Evolutionary conservation across 352 stramenopile species (phyloP).

Genomic region (Pythium scleroteichum): DNA sequence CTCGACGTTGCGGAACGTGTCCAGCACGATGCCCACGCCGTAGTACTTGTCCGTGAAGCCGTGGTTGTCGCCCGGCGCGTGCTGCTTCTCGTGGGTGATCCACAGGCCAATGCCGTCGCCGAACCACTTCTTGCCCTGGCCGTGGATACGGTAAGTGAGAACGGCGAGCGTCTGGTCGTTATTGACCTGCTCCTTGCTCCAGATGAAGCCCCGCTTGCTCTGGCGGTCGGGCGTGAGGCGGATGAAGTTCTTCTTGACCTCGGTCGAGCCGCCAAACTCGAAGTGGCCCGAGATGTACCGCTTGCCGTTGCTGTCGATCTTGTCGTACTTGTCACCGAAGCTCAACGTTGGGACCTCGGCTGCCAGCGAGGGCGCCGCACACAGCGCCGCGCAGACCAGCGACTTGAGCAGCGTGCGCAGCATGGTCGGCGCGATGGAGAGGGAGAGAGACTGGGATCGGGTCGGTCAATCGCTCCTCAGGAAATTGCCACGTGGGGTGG

Average conservation of each 20-base stretch:
- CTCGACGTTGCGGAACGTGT: slow-evolving; percentile 83
- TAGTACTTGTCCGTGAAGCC: slow-evolving; percentile 73
- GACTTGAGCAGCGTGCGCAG: slow-evolving; percentile 19
- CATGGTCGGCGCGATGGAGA: not conserved
- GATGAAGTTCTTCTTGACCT: slow-evolving; percentile 85
- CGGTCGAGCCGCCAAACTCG: slow-evolving; percentile 52
- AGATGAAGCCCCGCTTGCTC: slow-evolving; percentile 79
- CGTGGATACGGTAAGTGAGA: slow-evolving; percentile 78
- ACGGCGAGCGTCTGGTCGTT: slow-evolving; percentile 56
- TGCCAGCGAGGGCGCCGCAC: slow-evolving; percentile 22
- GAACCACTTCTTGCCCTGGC: slow-evolving; percentile 78
- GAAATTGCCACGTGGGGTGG: slow-evolving; percentile 30
- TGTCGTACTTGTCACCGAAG: slow-evolving; percentile 70
- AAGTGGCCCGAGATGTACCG: slow-evolving; percentile 65
- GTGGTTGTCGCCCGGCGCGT: slow-evolving; percentile 70
- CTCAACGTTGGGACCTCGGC: slow-evolving; percentile 37
- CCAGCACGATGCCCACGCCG: slow-evolving; percentile 70
- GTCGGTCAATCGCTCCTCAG: slow-evolving; percentile 14
- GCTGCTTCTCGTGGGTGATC: slow-evolving; percentile 59
- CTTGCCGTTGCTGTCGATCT: slow-evolving; percentile 49
- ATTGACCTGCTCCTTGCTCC: slow-evolving; percentile 50
- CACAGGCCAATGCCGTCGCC: slow-evolving; percentile 75
- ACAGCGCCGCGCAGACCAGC: slow-evolving; percentile 27
- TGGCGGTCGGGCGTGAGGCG: slow-evolving; percentile 78
- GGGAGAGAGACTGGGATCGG: not conserved